Conservation (phyloP, 108 stramenopile species). For the Chaetoceros tenuissimus region DNA sequence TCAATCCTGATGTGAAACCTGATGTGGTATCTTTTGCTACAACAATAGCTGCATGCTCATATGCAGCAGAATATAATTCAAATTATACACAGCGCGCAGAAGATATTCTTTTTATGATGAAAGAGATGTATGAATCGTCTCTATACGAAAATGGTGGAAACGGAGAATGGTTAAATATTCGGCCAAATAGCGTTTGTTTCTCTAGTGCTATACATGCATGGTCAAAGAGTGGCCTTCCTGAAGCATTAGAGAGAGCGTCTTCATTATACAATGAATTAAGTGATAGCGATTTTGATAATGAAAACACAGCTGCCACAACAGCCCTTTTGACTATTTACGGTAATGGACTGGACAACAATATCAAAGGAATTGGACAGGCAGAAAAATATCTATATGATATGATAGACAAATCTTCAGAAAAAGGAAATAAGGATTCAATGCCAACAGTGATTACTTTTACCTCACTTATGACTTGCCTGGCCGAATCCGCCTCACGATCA, state of each 20-base stretch:
- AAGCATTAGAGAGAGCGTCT: conserved; percentile 4
- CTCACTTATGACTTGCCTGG: conserved; percentile 23
- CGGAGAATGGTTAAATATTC: conserved; percentile 1
- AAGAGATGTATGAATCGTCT: not conserved
- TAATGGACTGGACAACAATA: not conserved
- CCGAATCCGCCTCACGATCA: conserved; percentile 2
- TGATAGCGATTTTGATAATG: not conserved
- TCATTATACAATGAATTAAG: not conserved
- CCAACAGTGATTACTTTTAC: conserved; percentile 27
- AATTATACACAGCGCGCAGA: not conserved
- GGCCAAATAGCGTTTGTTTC: conserved; percentile 19
- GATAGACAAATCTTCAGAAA: conserved; percentile 6
- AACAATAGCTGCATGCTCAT: conserved; percentile 7
- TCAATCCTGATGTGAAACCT: not conserved
- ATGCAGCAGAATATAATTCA: not conserved
- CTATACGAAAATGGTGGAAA: not conserved
- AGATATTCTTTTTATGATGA: not conserved
- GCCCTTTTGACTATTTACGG: not conserved
- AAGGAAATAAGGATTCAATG: not conserved
- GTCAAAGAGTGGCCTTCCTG: conserved; percentile 17
- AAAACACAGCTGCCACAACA: not conserved
- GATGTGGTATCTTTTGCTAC: conserved; percentile 1
- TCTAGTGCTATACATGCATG: conserved; percentile 20
- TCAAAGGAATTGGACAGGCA: not conserved
- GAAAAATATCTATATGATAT: conserved; percentile 9